Evolutionary conservation across 495 filamentous ascomycete species (phyloP).

Genomic region (Penicillium egyptiacum): DNA sequence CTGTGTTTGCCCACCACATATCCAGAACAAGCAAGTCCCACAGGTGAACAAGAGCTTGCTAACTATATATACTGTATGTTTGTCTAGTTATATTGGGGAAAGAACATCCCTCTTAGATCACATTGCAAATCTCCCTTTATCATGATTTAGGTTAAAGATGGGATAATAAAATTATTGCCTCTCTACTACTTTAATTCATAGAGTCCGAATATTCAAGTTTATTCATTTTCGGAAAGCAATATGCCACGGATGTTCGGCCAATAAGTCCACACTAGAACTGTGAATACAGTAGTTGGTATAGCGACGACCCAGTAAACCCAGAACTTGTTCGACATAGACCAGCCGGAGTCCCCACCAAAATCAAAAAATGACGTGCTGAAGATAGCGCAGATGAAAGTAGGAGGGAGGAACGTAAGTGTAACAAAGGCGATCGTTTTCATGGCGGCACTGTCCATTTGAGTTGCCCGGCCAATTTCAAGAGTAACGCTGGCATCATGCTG

Average conservation of each 20-base stretch:
- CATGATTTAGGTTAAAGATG: too few species aligned
- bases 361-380: constrained; percentile 36
- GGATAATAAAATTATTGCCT: too few species aligned
- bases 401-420: constrained; percentile 22
- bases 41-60: too few species aligned
- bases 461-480: constrained; percentile 19
- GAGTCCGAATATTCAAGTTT: neutral
- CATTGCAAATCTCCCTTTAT: too few species aligned
- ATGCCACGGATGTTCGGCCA: constrained; percentile 5
- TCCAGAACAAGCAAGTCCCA: too few species aligned
- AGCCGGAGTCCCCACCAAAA: constrained; percentile 18
- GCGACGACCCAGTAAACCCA: constrained; percentile 35
- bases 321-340: constrained; percentile 29
- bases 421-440: constrained; percentile 12
- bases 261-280: constrained; percentile 8
- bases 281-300: constrained; percentile 25
- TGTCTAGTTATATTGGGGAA: too few species aligned
- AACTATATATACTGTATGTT: too few species aligned
- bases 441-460: constrained; percentile 5
- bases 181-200: too few species aligned
- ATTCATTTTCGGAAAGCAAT: neutral
- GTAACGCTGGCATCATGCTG: constrained; percentile 35
- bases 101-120: too few species aligned
- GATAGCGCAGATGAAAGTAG: constrained; percentile 37
- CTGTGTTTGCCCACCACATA: neutral